These are phyloP conservation scores for Mycena sp. DNA, from an alignment of 1,284 basidiomycete genomes.

Conservation along the genomic window DNA sequence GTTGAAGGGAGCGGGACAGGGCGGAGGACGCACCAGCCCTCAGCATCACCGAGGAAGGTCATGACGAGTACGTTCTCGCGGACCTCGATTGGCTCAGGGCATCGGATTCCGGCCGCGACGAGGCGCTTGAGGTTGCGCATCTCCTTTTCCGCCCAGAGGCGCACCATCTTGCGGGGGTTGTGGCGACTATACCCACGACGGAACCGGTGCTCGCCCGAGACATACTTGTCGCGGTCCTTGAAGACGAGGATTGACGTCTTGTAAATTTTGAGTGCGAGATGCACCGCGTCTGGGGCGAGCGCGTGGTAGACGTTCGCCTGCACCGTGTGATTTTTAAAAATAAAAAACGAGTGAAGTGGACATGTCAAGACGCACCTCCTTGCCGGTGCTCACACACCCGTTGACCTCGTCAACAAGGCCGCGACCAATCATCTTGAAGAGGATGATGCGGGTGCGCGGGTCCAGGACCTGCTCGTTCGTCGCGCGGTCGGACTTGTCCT, in stretches of 20 bases:
- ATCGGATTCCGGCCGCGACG: conserved; percentile 82
- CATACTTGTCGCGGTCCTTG: conserved; percentile 96
- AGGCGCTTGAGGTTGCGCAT: conserved; percentile 95
- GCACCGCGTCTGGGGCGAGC: conserved; percentile 66
- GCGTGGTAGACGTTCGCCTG: conserved; percentile 97
- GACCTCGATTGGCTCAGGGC: conserved; percentile 92
- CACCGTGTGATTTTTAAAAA: not conserved
- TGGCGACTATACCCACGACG: conserved; percentile 90
- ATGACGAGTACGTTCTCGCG: conserved; percentile 98
- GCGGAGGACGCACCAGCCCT: conserved; percentile 61
- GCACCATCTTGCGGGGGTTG: conserved; percentile 99
- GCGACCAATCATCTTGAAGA: conserved; percentile 94
- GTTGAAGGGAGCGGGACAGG: too few relatives aligned
- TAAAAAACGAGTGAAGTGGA: not conserved
- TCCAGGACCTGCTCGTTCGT: conserved; percentile 96
- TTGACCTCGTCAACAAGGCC: conserved; percentile 89
- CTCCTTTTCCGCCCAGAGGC: conserved; percentile 99
- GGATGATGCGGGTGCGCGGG: conserved; percentile 87
- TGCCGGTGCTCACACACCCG: conserved; percentile 94
- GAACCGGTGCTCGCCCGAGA: conserved; percentile 93
- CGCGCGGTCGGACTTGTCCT: conserved; percentile 94
- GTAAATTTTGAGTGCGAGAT: conserved; percentile 96
- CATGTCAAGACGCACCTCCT: conserved; percentile 88
- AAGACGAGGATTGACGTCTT: conserved; percentile 98
- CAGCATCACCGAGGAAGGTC: conserved; percentile 87